Base-by-base conservation (phyloP, 805 yeast genomes). In the Candida loeiensis region DNA sequence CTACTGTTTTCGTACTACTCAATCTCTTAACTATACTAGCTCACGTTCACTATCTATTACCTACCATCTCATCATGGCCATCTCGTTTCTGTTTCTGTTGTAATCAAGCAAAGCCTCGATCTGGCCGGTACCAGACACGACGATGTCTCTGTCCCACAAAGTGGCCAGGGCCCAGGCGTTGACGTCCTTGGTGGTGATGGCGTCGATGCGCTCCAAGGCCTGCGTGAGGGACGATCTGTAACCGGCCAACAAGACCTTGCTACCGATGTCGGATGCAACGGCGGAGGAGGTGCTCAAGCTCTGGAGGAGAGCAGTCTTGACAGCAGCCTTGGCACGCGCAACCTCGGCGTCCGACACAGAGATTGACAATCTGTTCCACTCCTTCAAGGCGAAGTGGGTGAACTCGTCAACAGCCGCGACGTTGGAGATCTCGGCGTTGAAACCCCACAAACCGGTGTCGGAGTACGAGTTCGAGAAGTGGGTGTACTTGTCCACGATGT, bases 361-460 rank as follows among this genome's bases (percentile, higher is more conserved):
- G 51, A 82, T 69, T 16, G 90, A 73, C 63, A 84, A 75, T 75
- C 93, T 80, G 76, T 84, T 85, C 93, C 95, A 85, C 73, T 85
- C 85, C 66, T 83, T 85, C 66, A 85, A 71, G 44, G 87, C 73
- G 70, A 85, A 85, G 66, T 85, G 95, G 47, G 80, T 73, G 49
- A 83, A 75, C 60, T 85, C 95, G 64, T 85, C 95, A 51, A 85
- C 68, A 54, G 69, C 67, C 29, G 49, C 63, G 49, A 81, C 61
- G 65, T 82, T 77, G 44, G 81, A 67, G 49, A 82, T 73, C 58
- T 76, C 79, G 46, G 86, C 73, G 63, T 76, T 70, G 70, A 82
- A 80, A 61, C 95, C 95, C 87, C 90, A 85, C 63, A 85, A 75
- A 60, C 93, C 93, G 43, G 83, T 71, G 64, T 84, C 87, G 49